Base-by-base conservation (phyloP, 176 grass and related monocot species). In the Aegilops tauschii region DNA sequence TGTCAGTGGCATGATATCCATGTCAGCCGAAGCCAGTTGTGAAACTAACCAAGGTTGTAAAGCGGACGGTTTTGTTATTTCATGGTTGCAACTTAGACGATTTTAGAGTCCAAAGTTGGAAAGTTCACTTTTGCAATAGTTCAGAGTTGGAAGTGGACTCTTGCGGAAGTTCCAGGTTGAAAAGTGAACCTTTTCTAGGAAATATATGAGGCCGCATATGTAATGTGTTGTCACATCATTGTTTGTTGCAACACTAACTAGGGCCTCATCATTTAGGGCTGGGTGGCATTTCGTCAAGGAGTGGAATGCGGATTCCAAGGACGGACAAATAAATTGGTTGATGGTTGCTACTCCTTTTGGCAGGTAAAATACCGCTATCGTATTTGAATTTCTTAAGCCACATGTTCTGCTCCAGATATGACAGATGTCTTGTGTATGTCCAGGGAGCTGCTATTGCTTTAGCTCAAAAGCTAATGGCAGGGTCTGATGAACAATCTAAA, bases 281-380 rank as follows among this genome's bases (percentile, higher is more conserved):
- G 93, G 93, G 90, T 98, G 29, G 88, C 77, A 47, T 96, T 88
- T 92, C 90, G 92, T 47, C 93, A 98, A 92, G 96, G 96, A 66
- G 87, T 94, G 69, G 96, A 96, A 89, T 98, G 90, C 35, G 96
- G 96, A 88, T 96, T 98, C 89, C 96, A 98, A 87, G 96, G 96
- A 76, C 86, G 93, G 80, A 92, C 76, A 10, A 98, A 98, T 94
- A 98, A 98, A 79, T 85, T 98, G 87, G 94, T 98, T 82, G 96
- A 98, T 58, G 96, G 96, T 88, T 98, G 96, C 94, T 98, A 98
- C 81, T 94, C 96, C 63, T 98, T 98, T 96, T 98, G 96, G 96
- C 96, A 96, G 90, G 96, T 93, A 94, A 94, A 94, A 65, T 34
- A 67, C 47, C 16, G 52, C 74, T 79, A 25, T 31, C 83, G 12